phyloP scores from a whole-genome alignment of 2,329 filamentous ascomycete species.

The Lasiodiplodia sp. region DNA sequence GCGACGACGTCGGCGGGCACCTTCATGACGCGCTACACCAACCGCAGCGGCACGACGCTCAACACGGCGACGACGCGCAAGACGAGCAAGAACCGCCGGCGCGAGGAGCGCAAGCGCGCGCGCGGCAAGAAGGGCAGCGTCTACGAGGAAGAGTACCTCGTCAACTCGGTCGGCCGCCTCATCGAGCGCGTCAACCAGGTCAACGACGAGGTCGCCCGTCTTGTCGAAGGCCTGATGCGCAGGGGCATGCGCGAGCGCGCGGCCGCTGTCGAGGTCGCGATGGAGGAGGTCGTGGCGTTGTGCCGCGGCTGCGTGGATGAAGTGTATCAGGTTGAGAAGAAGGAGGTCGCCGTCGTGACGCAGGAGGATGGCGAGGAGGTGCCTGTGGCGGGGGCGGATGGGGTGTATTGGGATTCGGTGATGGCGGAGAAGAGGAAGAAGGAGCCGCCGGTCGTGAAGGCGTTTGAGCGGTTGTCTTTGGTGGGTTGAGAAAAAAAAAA shows the following conservation, averaged over 20 bases:
- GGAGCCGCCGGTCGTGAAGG: conserved; percentile 62
- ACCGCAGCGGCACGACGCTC: conserved; percentile 70
- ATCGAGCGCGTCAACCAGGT: conserved; percentile 81
- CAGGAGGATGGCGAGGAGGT: conserved; percentile 30
- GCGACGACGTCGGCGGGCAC: conserved; percentile 79
- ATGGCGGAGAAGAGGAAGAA: conserved; percentile 36
- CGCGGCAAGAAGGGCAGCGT: conserved; percentile 95
- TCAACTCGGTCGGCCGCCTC: conserved; percentile 83
- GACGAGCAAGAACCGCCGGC: conserved; percentile 84
- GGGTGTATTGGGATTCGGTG: conserved; percentile 48
- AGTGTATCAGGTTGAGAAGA: conserved; percentile 64
- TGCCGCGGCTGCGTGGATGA: conserved; percentile 73
- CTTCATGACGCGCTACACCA: conserved; percentile 91
- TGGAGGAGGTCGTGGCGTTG: conserved; percentile 75
- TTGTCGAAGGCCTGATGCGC: conserved; percentile 79
- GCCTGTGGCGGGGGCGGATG: conserved; percentile 41
- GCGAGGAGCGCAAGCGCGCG: conserved; percentile 95
- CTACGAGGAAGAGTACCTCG: conserved; percentile 97
- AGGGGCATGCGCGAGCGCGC: conserved; percentile 89
- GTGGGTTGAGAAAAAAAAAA: conserved; percentile 34
- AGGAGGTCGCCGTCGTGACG: background rate
- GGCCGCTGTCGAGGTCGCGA: conserved; percentile 74
- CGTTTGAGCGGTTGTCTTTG: conserved; percentile 55
- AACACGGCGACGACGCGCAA: conserved; percentile 78
- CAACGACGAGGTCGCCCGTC: conserved; percentile 73